phyloP scores from a whole-genome alignment of 441 rosid genomes.

The Metrosideros polymorpha region DNA sequence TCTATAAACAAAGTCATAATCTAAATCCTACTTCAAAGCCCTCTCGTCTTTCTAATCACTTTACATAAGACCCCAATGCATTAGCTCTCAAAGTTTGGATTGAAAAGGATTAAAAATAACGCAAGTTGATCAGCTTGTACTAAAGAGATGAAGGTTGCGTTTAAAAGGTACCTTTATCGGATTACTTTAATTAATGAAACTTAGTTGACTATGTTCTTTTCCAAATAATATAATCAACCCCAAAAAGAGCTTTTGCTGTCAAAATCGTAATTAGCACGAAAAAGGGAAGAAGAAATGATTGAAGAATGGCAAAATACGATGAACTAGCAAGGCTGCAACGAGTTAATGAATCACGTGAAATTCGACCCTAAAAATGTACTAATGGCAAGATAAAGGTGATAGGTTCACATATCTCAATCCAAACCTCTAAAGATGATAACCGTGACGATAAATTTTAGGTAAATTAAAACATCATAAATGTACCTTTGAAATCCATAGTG shows the following conservation, averaged over 20 bases:
- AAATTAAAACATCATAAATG: not conserved
- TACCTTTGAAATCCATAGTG: not conserved
- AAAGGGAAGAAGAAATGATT: not conserved
- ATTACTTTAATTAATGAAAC: not conserved
- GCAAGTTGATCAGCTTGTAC: not conserved
- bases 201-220: not conserved
- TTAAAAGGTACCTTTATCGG: not conserved
- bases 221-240: not conserved
- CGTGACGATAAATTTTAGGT: too few relatives aligned
- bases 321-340: not conserved
- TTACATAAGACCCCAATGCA: not conserved
- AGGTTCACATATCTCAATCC: not conserved
- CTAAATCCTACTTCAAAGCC: not conserved
- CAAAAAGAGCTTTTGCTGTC: too few relatives aligned
- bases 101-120: not conserved
- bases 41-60: not conserved
- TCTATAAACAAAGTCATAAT: not conserved
- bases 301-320: not conserved
- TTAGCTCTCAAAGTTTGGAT: not conserved
- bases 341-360: not conserved
- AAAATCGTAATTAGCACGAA: not conserved
- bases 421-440: not conserved
- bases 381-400: not conserved
- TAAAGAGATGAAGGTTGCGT: not conserved
- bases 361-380: not conserved